These are phyloP conservation scores for Alternaria solani DNA, from an alignment of 2,329 filamentous ascomycete genomes.

Conservation along the genomic window DNA sequence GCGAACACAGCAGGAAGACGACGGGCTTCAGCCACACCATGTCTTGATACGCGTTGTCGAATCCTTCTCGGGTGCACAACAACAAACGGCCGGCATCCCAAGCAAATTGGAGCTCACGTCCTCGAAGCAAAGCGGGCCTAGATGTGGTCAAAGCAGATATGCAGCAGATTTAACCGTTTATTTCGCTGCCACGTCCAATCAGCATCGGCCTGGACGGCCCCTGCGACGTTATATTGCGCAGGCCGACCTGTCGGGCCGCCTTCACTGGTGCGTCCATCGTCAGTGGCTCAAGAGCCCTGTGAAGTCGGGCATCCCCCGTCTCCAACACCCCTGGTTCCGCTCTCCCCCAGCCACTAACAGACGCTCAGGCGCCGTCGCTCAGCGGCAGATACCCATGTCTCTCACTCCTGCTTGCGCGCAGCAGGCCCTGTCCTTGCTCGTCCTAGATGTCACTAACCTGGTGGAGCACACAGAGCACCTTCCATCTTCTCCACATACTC, in stretches of 20 bases:
- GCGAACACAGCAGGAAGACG: neutral
- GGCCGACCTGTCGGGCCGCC: constrained; percentile 41
- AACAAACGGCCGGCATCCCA: constrained; percentile 25
- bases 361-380: constrained; percentile 28
- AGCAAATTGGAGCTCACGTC: constrained; percentile 35
- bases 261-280: constrained; percentile 30
- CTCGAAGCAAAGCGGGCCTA: constrained; percentile 26
- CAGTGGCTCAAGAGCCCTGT: constrained; percentile 34
- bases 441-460: constrained; percentile 35
- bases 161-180: constrained; percentile 48
- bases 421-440: constrained; percentile 38
- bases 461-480: constrained; percentile 45
- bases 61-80: constrained; percentile 30
- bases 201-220: constrained; percentile 23
- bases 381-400: constrained; percentile 31
- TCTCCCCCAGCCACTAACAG: constrained; percentile 35
- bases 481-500: constrained; percentile 49
- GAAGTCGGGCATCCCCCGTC: constrained; percentile 33
- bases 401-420: constrained; percentile 37
- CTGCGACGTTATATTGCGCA: constrained; percentile 45
- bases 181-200: constrained; percentile 39
- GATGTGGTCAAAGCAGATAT: constrained; percentile 25
- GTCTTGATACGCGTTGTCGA: constrained; percentile 13
- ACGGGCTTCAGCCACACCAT: neutral
- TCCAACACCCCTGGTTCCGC: constrained; percentile 27